Percentiles rank a stretch among this genome's conserved stretches.
Evolutionary conservation across 2,329 filamentous ascomycete genomes (phyloP).

Genomic region (Exophiala lecanii-corni): DNA sequence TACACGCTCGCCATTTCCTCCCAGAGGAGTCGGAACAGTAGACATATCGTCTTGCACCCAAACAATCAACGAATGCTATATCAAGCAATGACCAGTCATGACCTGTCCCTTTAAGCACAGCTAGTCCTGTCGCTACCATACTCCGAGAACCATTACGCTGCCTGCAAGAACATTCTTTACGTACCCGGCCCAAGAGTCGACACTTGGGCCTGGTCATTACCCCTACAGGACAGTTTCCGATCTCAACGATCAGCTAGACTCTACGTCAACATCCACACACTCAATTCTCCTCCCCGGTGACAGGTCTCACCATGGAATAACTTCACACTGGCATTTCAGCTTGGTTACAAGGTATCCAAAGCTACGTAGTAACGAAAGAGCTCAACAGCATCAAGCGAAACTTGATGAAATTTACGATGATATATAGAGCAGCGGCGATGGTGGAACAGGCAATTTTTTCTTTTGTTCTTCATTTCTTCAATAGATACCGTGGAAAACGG

Average conservation of each 20-base stretch:
- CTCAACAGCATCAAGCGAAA: neutral
- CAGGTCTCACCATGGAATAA: constrained; percentile 18
- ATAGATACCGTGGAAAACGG: neutral
- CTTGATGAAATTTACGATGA: constrained; percentile 1
- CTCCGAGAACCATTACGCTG: constrained; percentile 8
- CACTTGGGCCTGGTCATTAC: constrained; percentile 22
- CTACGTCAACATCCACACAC: constrained; percentile 6
- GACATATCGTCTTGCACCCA: neutral
- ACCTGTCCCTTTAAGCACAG: constrained; percentile 21
- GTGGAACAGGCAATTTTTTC: constrained; percentile 2
- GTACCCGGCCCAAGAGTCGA: constrained; percentile 22
- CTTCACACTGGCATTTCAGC: constrained; percentile 2
- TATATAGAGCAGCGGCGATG: constrained; percentile 4
- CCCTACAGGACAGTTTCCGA: constrained; percentile 23
- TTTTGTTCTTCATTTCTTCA: neutral
- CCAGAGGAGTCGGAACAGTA: constrained; percentile 15
- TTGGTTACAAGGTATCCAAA: constrained; percentile 3
- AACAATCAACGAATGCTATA: constrained; percentile 2
- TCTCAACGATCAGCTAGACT: constrained; percentile 20
- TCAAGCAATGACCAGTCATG: neutral
- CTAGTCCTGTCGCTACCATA: constrained; percentile 23
- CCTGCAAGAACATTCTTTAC: constrained; percentile 23
- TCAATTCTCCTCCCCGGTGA: constrained; percentile 5
- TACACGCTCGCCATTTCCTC: constrained; percentile 24
- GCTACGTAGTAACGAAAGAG: neutral